A percentile compares a stretch with the other conserved stretches of the same genome.
Evolutionary conservation across 2,329 filamentous ascomycete genomes (phyloP).

Genomic region (Cercospora janseana): DNA sequence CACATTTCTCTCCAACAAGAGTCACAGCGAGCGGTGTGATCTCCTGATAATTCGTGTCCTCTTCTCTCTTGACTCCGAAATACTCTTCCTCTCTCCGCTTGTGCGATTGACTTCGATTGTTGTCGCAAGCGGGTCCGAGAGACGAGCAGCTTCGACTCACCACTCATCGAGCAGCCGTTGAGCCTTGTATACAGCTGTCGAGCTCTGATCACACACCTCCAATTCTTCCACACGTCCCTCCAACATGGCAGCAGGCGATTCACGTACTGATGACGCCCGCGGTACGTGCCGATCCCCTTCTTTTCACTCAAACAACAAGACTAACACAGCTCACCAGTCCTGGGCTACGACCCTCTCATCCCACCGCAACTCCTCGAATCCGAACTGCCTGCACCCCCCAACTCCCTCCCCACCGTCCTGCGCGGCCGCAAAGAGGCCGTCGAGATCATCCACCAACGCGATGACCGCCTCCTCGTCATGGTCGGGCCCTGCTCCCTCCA

Average conservation of each 20-base stretch:
- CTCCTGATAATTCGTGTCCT: background rate
- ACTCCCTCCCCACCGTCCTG: constrained; percentile 66
- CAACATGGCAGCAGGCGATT: constrained; percentile 23
- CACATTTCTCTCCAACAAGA: background rate
- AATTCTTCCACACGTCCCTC: no score
- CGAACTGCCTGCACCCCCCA: constrained; percentile 68
- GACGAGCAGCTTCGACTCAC: background rate
- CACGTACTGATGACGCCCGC: constrained; percentile 52
- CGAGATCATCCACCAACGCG: constrained; percentile 72
- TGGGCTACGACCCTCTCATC: constrained; percentile 91
- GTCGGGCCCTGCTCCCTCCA: constrained; percentile 97
- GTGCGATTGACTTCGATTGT: background rate
- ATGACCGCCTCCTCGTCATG: constrained; percentile 88
- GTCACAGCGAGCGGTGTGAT: background rate
- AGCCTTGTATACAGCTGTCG: background rate
- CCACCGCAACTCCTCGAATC: constrained; percentile 81
- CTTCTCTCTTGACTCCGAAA: background rate
- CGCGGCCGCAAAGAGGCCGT: constrained; percentile 68
- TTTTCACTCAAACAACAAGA: constrained; percentile 1
- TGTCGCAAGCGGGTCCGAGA: background rate
- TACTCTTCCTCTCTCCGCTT: background rate
- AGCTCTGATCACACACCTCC: background rate
- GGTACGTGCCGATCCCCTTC: constrained; percentile 41
- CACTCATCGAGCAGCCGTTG: background rate
- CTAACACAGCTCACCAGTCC: constrained; percentile 56